A percentile compares a stretch with the other conserved stretches of the same genome.
These are phyloP conservation scores for Astraeus odoratus DNA, from an alignment of 768 basidiomycete species.

Conservation along the genomic window DNA sequence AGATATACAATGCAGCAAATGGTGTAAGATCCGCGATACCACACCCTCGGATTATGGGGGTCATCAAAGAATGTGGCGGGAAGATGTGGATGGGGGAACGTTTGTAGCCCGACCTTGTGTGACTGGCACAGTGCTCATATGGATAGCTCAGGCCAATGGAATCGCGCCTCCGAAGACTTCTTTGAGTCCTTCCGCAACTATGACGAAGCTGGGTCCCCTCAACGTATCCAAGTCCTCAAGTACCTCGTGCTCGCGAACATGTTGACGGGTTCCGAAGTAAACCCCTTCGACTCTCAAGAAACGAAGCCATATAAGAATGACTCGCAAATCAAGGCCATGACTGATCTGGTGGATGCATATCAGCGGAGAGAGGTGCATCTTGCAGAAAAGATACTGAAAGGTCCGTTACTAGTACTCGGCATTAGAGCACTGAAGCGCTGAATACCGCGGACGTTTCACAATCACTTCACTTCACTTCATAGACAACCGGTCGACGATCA, in stretches of 20 bases:
- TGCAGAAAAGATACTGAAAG: constrained; percentile 93
- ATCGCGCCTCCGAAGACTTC: constrained; percentile 94
- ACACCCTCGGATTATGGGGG: constrained; percentile 97
- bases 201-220: constrained; percentile 94
- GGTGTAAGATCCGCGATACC: constrained; percentile 93
- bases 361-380: constrained; percentile 93
- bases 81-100: constrained; percentile 99
- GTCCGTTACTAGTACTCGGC: constrained; percentile 45
- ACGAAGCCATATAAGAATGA: constrained; percentile 97
- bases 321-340: constrained; percentile 97
- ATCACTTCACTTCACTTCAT: too few species aligned
- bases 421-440: too few species aligned
- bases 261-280: constrained; percentile 97
- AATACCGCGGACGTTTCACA: too few species aligned
- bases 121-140: constrained; percentile 1
- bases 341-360: constrained; percentile 93
- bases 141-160: constrained; percentile 76
- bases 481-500: constrained; percentile 95
- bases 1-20: constrained; percentile 95
- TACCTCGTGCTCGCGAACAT: constrained; percentile 97
- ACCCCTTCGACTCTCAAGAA: constrained; percentile 99
- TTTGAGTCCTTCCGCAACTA: constrained; percentile 99
- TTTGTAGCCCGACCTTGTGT: constrained; percentile 28
- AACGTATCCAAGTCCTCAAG: constrained; percentile 96
- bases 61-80: constrained; percentile 98